A percentile compares a stretch with the other conserved stretches of the same genome.
Evolutionary conservation across 306 rosid genomes (phyloP).

Genomic region (Trichosanthes truncata): DNA sequence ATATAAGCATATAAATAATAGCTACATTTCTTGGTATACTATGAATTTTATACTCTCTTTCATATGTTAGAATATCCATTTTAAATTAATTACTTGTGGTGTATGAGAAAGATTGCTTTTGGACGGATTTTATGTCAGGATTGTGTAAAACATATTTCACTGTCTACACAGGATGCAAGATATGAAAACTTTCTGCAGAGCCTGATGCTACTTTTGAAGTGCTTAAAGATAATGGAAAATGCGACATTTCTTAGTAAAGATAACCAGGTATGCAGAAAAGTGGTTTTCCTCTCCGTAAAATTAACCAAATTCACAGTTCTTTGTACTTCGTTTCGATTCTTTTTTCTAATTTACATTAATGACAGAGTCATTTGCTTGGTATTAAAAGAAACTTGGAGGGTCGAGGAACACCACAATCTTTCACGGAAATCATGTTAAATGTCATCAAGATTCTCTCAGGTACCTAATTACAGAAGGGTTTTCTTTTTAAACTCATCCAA

Average conservation of each 20-base stretch:
- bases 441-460: conserved; percentile 85
- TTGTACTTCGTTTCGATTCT: not conserved
- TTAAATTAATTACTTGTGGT: not conserved
- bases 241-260: conserved; percentile 84
- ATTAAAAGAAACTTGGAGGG: conserved; percentile 49
- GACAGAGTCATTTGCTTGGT: conserved; percentile 78
- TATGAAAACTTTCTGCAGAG: conserved; percentile 31
- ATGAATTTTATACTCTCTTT: not conserved
- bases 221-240: conserved; percentile 98
- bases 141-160: conserved; percentile 32
- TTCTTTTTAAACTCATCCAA: not conserved
- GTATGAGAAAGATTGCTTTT: conserved; percentile 4
- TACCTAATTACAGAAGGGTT: conserved; percentile 19
- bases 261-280: conserved; percentile 56
- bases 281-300: not conserved
- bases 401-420: conserved; percentile 31
- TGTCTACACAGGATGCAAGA: conserved; percentile 35
- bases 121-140: conserved; percentile 36
- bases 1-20: not conserved
- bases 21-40: not conserved
- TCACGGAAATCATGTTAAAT: conserved; percentile 54
- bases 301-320: conserved; percentile 1
- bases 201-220: conserved; percentile 50
- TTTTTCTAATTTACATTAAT: not conserved
- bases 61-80: not conserved